These are phyloP conservation scores for Deinandra increscens DNA, from an alignment of 129 eudicot species.

Conservation along the genomic window DNA sequence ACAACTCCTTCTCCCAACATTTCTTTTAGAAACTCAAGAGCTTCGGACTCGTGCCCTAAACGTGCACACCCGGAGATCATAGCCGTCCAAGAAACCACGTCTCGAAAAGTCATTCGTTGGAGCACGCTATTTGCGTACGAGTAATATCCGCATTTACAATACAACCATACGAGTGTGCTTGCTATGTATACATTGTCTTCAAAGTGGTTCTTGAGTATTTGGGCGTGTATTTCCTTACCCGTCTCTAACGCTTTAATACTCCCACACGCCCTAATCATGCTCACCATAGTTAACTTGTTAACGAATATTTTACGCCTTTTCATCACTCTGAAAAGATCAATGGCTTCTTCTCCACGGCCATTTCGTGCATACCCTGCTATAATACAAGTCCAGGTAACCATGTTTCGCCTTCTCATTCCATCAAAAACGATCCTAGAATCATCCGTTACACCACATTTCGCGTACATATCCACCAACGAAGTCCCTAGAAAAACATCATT, in stretches of 20 bases:
- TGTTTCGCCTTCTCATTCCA: constrained; percentile 76
- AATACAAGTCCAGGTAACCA: constrained; percentile 82
- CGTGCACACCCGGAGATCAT: constrained; percentile 77
- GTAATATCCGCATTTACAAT: constrained; percentile 72
- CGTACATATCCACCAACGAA: constrained; percentile 85
- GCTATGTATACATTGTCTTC: constrained; percentile 64
- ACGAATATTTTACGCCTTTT: constrained; percentile 57
- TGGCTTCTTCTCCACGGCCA: constrained; percentile 64
- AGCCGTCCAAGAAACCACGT: constrained; percentile 95
- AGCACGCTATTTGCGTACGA: constrained; percentile 54
- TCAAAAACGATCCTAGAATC: constrained; percentile 63
- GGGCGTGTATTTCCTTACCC: constrained; percentile 86
- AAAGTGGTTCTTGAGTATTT: constrained; percentile 50
- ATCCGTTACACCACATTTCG: constrained; percentile 69
- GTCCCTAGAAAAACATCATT: constrained; percentile 64
- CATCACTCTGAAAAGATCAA: constrained; percentile 65
- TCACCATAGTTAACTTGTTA: constrained; percentile 71
- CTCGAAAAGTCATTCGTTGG: constrained; percentile 59
- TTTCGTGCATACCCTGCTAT: constrained; percentile 90
- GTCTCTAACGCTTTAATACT: constrained; percentile 43
- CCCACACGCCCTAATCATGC: constrained; percentile 81
- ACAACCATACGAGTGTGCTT: constrained; percentile 89
- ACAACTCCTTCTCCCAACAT: constrained; percentile 83
- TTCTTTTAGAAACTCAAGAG: constrained; percentile 66
- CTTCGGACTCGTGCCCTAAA: constrained; percentile 75